phyloP scores from a whole-genome alignment of 305 asterid genomes.

The Fraxinus sp. region DNA sequence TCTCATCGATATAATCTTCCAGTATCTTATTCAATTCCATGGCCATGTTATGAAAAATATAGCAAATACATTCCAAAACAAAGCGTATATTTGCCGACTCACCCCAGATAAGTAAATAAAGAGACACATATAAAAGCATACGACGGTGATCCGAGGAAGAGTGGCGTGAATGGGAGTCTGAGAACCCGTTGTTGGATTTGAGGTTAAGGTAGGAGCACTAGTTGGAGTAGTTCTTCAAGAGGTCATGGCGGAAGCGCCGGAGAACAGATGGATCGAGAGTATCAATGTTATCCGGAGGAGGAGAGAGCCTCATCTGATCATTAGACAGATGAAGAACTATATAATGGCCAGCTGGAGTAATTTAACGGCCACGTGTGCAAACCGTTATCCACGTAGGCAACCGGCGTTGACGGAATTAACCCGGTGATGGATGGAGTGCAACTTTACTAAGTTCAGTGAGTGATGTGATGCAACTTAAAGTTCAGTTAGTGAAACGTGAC shows the following conservation, averaged over 20 bases:
- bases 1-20: constrained; percentile 48
- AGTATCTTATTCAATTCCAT: constrained; percentile 44
- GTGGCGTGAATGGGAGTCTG: constrained; percentile 25
- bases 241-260: constrained; percentile 41
- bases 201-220: constrained; percentile 46
- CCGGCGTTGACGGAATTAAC: too few relatives aligned
- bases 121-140: constrained; percentile 44
- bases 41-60: constrained; percentile 48
- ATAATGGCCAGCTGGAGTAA: neutral
- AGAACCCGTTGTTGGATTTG: constrained; percentile 40
- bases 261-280: constrained; percentile 41
- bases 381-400: too few relatives aligned
- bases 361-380: too few relatives aligned
- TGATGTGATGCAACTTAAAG: too few relatives aligned
- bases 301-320: constrained; percentile 13
- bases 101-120: constrained; percentile 49
- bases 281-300: constrained; percentile 35
- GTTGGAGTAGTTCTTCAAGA: constrained; percentile 35
- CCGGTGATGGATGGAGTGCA: too few relatives aligned
- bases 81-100: constrained; percentile 50
- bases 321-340: constrained; percentile 44
- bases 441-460: too few relatives aligned
- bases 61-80: constrained; percentile 45
- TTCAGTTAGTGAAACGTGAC: too few relatives aligned
- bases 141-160: constrained; percentile 37